Evolutionary conservation across 352 stramenopile species (phyloP), one percentile per base, ranked within the genome.

Genomic region (Globisporangium radiosum): DNA sequence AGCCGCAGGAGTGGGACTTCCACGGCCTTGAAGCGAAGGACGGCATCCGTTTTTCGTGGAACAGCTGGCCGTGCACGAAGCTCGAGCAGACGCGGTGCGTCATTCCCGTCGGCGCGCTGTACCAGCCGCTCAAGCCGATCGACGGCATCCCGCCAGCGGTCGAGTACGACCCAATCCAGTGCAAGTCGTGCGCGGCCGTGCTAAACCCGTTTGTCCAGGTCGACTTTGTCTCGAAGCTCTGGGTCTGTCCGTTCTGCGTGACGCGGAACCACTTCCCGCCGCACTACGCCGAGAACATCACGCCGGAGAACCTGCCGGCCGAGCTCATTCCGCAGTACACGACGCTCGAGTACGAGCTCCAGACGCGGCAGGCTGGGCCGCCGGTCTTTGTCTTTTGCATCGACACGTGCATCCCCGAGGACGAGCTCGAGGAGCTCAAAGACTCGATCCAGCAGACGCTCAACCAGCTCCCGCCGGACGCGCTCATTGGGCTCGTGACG

Each of bases 261-360:
- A 96, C 85, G 54, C 85, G 97, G 63, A 99, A 99, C 88, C 96
- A 99, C 62, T 99, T 99, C 72, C 98, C 87, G 33, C 86, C 85
- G 59, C 88, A 93, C 63, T 95, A 93, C 54, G 85, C 92, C 3
- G 93, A 99, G 66, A 98, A 98, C 71, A 99, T 99, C 68, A 97
- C 94, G 45, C 96, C 99, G 74, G 94, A 92, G 17, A 99, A 99
- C 73, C 77, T 99, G 36, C 98, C 98, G 3, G 97, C 97, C 7
- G 97, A 99, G 73, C 87, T 99, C 7, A 99, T 99, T 70, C 96
- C 97, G 45, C 94, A 99, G 75, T 99, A 98, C 76, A 97, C 94
- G n/a, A 99, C 97, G 45, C 90, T 99, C 36, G 98, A 99, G 75
- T 99, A 99, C 75, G 95, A 99, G 69, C 78, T 99, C 52, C 96